phyloP scores from a whole-genome alignment of 2,329 filamentous ascomycete species.

The Amesomyces nigricolor region DNA sequence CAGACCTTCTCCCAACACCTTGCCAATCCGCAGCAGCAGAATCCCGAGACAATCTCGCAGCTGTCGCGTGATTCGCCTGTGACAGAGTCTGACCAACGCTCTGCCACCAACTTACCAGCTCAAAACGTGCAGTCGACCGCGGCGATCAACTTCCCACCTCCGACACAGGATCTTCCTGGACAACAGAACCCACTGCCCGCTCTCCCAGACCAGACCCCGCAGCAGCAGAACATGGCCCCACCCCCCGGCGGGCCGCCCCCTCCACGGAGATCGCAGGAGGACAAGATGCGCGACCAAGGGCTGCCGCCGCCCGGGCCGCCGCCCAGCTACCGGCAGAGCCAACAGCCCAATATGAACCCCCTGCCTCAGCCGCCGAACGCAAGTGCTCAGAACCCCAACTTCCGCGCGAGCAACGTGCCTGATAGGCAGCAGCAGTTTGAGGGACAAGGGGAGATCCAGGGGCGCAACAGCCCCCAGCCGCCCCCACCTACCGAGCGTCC shows the following conservation, averaged over 20 bases:
- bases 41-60: conserved; percentile 57
- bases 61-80: conserved; percentile 56
- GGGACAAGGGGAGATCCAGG: conserved; percentile 40
- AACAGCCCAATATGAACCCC: conserved; percentile 40
- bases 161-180: conserved; percentile 34
- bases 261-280: conserved; percentile 46
- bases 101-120: conserved; percentile 31
- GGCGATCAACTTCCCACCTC: conserved; percentile 37
- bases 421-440: conserved; percentile 42
- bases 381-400: conserved; percentile 34
- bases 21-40: conserved; percentile 39
- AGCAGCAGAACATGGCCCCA: conserved; percentile 44
- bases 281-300: conserved; percentile 39
- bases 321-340: conserved; percentile 48
- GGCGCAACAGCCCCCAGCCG: conserved; percentile 52
- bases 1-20: conserved; percentile 35
- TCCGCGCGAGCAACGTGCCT: conserved; percentile 36
- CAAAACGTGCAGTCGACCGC: conserved; percentile 42
- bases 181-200: conserved; percentile 24
- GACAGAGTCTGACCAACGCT: conserved; percentile 43
- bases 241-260: conserved; percentile 39
- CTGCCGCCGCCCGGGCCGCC: conserved; percentile 44
- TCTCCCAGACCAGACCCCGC: conserved; percentile 30
- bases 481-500: conserved; percentile 39
- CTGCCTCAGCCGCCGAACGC: conserved; percentile 36